phyloP scores from a whole-genome alignment of 2,329 filamentous ascomycete species.

The Fusarium dimerum region DNA sequence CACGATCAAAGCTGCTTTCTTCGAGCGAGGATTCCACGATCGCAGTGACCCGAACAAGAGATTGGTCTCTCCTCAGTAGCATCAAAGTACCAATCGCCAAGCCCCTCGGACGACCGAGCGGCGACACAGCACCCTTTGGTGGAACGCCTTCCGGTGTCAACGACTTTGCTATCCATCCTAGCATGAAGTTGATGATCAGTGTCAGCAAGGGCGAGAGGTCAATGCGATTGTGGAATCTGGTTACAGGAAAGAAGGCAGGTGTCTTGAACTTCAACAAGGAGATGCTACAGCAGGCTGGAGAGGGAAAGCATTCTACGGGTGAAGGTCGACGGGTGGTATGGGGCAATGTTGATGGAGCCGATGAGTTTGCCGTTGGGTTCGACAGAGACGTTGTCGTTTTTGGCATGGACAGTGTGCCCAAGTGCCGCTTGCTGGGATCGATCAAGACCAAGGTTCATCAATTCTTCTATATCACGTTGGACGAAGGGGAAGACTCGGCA shows the following conservation, averaged over 20 bases:
- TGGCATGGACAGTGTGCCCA: constrained; percentile 82
- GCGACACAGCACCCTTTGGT: constrained; percentile 83
- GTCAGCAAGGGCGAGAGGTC: constrained; percentile 87
- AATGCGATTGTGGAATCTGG: constrained; percentile 94
- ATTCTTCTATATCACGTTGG: constrained; percentile 67
- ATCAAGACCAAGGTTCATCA: constrained; percentile 81
- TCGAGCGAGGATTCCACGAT: constrained; percentile 89
- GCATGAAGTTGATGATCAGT: constrained; percentile 94
- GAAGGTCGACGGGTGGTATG: constrained; percentile 84
- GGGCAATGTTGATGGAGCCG: constrained; percentile 68
- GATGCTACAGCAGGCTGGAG: constrained; percentile 72
- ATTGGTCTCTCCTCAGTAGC: constrained; percentile 84
- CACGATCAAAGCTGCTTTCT: constrained; percentile 84
- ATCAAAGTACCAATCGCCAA: constrained; percentile 90
- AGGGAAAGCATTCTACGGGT: constrained; percentile 74
- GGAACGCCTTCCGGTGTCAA: constrained; percentile 87
- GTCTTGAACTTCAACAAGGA: constrained; percentile 81
- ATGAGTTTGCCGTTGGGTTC: constrained; percentile 88
- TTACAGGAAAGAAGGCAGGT: constrained; percentile 93
- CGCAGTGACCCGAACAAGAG: constrained; percentile 80
- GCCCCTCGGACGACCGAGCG: constrained; percentile 75
- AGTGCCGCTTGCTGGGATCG: constrained; percentile 69
- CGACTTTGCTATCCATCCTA: constrained; percentile 92
- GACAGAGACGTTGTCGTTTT: constrained; percentile 84
- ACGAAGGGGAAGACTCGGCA: constrained; percentile 39